Evolutionary conservation across 2,329 filamentous ascomycete species (phyloP).

Genomic region (Penicillium oxalicum): DNA sequence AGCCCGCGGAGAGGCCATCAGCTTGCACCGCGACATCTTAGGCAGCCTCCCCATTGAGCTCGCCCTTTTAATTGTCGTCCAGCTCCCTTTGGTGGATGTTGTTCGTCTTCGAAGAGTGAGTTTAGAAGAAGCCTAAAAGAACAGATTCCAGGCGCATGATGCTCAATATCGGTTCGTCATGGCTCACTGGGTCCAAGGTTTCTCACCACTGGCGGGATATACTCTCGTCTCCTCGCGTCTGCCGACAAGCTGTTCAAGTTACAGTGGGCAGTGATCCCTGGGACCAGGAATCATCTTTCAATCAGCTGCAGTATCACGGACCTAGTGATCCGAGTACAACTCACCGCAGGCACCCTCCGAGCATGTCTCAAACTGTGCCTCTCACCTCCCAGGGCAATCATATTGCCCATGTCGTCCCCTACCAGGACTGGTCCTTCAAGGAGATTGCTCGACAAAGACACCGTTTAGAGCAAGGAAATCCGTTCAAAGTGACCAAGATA

Average conservation of each 20-base stretch:
- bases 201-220: slow-evolving; percentile 29
- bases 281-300: background rate
- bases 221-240: slow-evolving; percentile 23
- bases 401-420: background rate
- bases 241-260: slow-evolving; percentile 14
- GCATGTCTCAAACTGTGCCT: no score
- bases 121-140: background rate
- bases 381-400: no score
- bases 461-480: slow-evolving; percentile 21
- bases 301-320: no score
- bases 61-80: slow-evolving; percentile 21
- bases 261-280: slow-evolving; percentile 6
- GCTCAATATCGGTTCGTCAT: background rate
- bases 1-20: slow-evolving; percentile 13
- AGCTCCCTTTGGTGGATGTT: slow-evolving; percentile 25
- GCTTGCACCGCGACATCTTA: slow-evolving; percentile 31
- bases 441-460: slow-evolving; percentile 17
- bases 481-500: slow-evolving; percentile 6
- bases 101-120: slow-evolving; percentile 26
- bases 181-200: slow-evolving; percentile 19
- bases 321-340: no score
- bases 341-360: no score
- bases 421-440: background rate
- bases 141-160: background rate
- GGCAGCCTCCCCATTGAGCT: slow-evolving; percentile 30